Percentiles rank a stretch among this genome's conserved stretches.
Evolutionary conservation across 768 basidiomycete genomes (phyloP).

Genomic region (Hericium coralloides): DNA sequence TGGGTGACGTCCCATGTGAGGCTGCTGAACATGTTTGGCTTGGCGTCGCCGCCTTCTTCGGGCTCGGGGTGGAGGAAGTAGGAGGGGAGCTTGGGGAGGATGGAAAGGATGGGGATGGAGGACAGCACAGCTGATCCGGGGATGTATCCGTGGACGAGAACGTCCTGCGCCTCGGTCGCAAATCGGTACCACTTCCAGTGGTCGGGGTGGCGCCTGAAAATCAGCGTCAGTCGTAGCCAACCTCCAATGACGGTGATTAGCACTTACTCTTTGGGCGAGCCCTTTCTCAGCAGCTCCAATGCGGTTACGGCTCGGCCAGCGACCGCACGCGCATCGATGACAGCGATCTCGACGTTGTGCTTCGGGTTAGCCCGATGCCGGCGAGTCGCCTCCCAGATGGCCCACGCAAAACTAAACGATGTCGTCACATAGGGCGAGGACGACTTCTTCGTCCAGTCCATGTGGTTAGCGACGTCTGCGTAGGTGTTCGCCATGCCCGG

Average conservation of each 20-base stretch:
- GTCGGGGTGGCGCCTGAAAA: slow-evolving; percentile 43
- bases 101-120: slow-evolving; percentile 56
- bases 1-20: slow-evolving; percentile 45
- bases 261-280: slow-evolving; percentile 46
- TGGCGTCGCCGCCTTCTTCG: slow-evolving; percentile 15
- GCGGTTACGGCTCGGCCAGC: slow-evolving; percentile 53
- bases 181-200: slow-evolving; percentile 75
- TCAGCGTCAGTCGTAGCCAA: slow-evolving; percentile 6
- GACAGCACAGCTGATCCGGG: slow-evolving; percentile 57
- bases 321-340: slow-evolving; percentile 63
- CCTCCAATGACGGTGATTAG: neutral
- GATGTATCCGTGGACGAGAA: slow-evolving; percentile 62
- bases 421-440: slow-evolving; percentile 65
- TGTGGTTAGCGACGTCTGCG: slow-evolving; percentile 54
- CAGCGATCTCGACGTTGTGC: slow-evolving; percentile 68
- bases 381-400: slow-evolving; percentile 72
- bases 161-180: slow-evolving; percentile 67
- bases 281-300: slow-evolving; percentile 49
- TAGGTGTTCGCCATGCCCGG: slow-evolving; percentile 30
- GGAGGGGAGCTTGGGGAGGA: slow-evolving; percentile 62
- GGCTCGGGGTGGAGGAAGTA: slow-evolving; percentile 45
- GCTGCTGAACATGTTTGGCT: slow-evolving; percentile 27
- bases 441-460: slow-evolving; percentile 72
- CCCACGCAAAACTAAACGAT: slow-evolving; percentile 77
- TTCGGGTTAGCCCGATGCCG: slow-evolving; percentile 67